Evolutionary conservation across 1,139 yeast species (phyloP), one percentile per base, ranked within the genome.

Genomic region (Debaryomycetaceae sp.): DNA sequence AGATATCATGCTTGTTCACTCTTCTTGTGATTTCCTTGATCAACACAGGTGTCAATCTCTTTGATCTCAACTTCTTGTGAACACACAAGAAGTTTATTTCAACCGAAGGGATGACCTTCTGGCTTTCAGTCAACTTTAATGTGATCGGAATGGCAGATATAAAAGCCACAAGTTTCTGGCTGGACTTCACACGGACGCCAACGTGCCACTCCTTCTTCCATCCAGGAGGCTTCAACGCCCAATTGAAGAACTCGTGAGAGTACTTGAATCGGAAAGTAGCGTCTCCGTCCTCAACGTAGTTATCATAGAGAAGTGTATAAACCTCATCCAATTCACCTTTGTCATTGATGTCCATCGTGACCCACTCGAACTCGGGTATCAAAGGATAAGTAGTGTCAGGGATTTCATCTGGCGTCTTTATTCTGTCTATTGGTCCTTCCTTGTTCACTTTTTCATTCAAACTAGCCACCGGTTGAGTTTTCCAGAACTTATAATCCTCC

Each of bases 151-250:
- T 84, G 11, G 95, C 99, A 29, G 95, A 81, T 53, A 93, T 93
- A 59, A 93, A 93, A 0, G 95, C 98, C 41, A 93, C 91, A 50
- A 93, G 75, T 61, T 87, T 86, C 3, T 84, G 81, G 17, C 87
- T 80, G 3, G 75, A 75, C 54, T 81, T 83, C 33, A 88, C 98
- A 37, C 98, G 76, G 13, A 93, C 97, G 51, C 98, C 99, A 38
- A 90, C 86, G 58, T 87, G 87, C 96, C 97, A 91, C 11, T 90
- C 95, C 47, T 76, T 72, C 43, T 75, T 74, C 88, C 95, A 93
- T 11, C 98, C 98, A 0, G 99, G 99, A 6, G 97, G 89, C 56
- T 87, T 85, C 56, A 93, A 72, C 0, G 97, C 96, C 99, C 99
- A 93, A 56, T 83, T 79, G 61, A 95, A 80, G 58, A 93, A 93